Percentiles rank a stretch among this genome's conserved stretches.
Evolutionary conservation across 78 protist genomes (phyloP).

Genomic region (Isochrysis galbana): DNA sequence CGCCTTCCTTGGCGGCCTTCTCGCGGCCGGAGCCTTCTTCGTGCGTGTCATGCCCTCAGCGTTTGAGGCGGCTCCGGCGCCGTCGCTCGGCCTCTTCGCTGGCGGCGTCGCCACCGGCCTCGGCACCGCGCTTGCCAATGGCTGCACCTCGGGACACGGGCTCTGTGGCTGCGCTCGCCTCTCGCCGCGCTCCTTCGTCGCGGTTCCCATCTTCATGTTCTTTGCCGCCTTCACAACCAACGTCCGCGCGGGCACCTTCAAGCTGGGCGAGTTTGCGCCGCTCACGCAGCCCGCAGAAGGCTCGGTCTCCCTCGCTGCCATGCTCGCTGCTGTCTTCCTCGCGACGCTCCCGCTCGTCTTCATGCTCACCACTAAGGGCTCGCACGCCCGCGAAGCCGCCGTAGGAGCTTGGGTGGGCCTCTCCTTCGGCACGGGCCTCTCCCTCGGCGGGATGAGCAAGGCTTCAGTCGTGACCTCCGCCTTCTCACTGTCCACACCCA

Average conservation of each 20-base stretch:
- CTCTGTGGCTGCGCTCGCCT: constrained; percentile 40
- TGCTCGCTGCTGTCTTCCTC: neutral
- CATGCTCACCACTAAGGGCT: too few species aligned
- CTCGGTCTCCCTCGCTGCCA: neutral
- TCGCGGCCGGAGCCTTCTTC: neutral
- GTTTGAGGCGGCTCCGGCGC: neutral
- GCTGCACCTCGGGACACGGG: constrained; percentile 56
- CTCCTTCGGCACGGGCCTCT: constrained; percentile 26
- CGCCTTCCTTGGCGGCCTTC: neutral
- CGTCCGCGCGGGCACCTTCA: neutral
- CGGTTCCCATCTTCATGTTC: constrained; percentile 5
- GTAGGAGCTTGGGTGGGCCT: neutral
- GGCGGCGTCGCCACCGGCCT: constrained; percentile 46
- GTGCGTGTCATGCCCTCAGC: too few species aligned
- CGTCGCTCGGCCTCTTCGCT: neutral
- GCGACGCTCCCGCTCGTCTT: neutral
- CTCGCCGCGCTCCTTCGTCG: constrained; percentile 22
- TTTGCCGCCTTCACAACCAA: neutral
- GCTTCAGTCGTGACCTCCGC: constrained; percentile 8
- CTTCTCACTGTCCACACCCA: neutral
- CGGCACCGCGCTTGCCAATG: constrained; percentile 34
- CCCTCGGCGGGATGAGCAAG: constrained; percentile 4
- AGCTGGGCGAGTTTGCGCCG: neutral
- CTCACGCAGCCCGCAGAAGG: neutral
- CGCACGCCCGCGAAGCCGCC: neutral